Conservation (phyloP, 495 filamentous ascomycete genomes). For the Viridothelium virens region DNA sequence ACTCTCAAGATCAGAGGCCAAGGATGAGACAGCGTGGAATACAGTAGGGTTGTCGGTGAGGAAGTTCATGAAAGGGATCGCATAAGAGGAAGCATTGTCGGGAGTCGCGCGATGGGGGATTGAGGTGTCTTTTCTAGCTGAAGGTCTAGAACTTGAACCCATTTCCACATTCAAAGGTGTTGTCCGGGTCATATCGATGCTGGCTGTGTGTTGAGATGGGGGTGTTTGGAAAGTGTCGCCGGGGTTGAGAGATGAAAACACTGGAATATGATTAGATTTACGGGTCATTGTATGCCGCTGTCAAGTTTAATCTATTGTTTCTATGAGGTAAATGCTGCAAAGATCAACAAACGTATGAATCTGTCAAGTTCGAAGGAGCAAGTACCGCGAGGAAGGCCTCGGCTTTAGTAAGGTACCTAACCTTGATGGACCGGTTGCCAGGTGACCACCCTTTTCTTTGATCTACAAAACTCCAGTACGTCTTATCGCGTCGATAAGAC, state of each 20-base stretch:
- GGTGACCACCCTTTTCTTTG: background rate
- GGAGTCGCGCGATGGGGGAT: background rate
- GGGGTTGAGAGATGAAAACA: background rate
- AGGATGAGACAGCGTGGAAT: conserved; percentile 76
- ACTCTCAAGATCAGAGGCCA: conserved; percentile 60
- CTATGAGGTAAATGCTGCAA: background rate
- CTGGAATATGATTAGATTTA: background rate
- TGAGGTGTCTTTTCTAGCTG: background rate
- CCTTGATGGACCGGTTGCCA: background rate
- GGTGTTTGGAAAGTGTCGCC: background rate
- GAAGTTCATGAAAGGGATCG: conserved; percentile 80
- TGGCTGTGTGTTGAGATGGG: background rate
- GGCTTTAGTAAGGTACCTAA: background rate
- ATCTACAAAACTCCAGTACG: background rate
- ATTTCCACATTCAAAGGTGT: background rate
- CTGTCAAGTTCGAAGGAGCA: too few species aligned
- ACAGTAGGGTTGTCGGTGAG: conserved; percentile 85
- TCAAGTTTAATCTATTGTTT: background rate
- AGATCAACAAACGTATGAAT: too few species aligned
- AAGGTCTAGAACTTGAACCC: background rate
- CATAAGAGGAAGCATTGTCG: conserved; percentile 40
- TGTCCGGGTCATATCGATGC: background rate
- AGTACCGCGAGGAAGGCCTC: background rate
- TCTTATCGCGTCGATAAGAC: background rate
- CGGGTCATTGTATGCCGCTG: background rate